Conservation (phyloP, 129 eudicot genomes). For the Glebionis coronaria region DNA sequence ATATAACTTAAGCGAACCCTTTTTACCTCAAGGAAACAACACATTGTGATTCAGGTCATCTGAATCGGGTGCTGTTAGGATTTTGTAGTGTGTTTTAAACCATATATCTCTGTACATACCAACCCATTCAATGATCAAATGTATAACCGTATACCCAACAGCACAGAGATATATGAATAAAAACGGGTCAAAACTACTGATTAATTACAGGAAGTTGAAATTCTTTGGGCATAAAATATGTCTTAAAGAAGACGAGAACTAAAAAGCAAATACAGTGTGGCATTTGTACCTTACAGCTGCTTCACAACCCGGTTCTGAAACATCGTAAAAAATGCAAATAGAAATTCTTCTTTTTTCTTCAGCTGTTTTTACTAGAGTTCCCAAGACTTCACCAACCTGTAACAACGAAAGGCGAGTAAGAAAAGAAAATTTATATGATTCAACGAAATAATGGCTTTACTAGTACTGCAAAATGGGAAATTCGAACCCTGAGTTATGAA, state of each 20-base stretch:
- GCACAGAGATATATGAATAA: too few relatives aligned
- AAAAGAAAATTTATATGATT: too few relatives aligned
- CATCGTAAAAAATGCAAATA: slow-evolving; percentile 92
- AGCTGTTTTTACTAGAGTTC: slow-evolving; percentile 75
- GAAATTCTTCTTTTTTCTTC: slow-evolving; percentile 92
- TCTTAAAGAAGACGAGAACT: background rate
- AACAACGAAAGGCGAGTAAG: slow-evolving; percentile 2
- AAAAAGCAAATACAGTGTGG: background rate
- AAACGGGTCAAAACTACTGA: too few relatives aligned
- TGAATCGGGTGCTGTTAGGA: background rate
- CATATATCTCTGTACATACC: too few relatives aligned
- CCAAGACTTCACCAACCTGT: slow-evolving; percentile 76
- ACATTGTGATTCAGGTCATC: background rate
- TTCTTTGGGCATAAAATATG: too few relatives aligned
- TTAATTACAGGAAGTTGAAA: too few relatives aligned
- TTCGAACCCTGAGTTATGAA: too few relatives aligned
- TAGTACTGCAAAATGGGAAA: too few relatives aligned
- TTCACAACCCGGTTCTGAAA: slow-evolving; percentile 85
- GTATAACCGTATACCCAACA: too few relatives aligned
- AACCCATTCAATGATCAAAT: too few relatives aligned
- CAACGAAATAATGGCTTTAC: too few relatives aligned
- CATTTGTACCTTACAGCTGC: slow-evolving; percentile 56
- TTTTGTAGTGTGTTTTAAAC: background rate
- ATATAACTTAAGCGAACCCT: slow-evolving; percentile 52
- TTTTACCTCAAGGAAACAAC: slow-evolving; percentile 29